Conservation (phyloP, 495 filamentous ascomycete genomes). For the Chaetomium tenue region DNA sequence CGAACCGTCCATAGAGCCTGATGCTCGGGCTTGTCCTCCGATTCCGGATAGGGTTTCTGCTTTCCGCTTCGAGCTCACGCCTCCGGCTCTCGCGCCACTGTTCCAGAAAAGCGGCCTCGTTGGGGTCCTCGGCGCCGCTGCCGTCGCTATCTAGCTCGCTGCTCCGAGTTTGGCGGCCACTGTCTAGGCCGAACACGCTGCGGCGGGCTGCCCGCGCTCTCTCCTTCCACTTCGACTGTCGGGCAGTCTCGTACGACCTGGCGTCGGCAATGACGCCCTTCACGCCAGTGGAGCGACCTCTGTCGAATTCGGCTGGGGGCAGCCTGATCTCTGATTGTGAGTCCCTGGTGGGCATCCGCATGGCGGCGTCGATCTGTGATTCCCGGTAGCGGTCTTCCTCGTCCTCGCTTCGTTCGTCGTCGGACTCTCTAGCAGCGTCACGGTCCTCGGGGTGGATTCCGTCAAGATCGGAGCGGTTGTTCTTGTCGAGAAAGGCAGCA, state of each 20-base stretch:
- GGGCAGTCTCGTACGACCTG: conserved; percentile 80
- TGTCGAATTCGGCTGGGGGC: conserved; percentile 63
- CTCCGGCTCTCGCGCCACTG: conserved; percentile 79
- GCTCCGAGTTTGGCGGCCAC: conserved; percentile 48
- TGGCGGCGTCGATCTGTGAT: conserved; percentile 58
- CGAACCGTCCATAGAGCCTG: conserved; percentile 71
- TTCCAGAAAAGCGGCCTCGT: conserved; percentile 79
- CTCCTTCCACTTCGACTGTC: conserved; percentile 60
- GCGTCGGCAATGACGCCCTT: conserved; percentile 98
- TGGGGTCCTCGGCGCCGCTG: conserved; percentile 39
- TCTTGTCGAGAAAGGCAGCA: conserved; percentile 64
- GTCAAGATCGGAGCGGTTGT: conserved; percentile 45
- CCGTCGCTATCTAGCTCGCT: conserved; percentile 50
- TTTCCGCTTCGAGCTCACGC: conserved; percentile 65
- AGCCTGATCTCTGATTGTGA: conserved; percentile 54
- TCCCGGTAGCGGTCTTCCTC: conserved; percentile 58
- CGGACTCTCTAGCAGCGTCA: conserved; percentile 48
- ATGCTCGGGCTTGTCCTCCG: conserved; percentile 67
- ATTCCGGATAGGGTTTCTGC: conserved; percentile 45
- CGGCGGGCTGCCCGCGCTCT: conserved; percentile 45
- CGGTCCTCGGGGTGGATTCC: conserved; percentile 54
- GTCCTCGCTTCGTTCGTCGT: conserved; percentile 48
- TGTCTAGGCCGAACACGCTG: conserved; percentile 45
- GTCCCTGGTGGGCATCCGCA: conserved; percentile 55
- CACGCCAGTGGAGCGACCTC: conserved; percentile 77